Base-by-base conservation (phyloP, 2,329 filamentous ascomycete genomes). In the Fusarium sp. region DNA sequence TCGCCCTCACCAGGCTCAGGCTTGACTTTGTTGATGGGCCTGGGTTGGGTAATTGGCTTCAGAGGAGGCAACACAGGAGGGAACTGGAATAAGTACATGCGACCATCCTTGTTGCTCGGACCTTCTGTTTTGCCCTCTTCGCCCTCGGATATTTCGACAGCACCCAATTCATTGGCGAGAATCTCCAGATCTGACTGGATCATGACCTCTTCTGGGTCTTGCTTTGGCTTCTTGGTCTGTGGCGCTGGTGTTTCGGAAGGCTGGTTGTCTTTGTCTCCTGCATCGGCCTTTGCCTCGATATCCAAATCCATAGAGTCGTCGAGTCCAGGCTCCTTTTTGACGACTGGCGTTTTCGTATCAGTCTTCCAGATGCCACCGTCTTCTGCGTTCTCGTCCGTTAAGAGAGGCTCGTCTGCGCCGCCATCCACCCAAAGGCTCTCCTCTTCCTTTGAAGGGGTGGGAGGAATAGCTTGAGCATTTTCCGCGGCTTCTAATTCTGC, bases 41-140 rank as follows among this genome's bases (percentile, higher is more conserved):
- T 70, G 36, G 79, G 71, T 28, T 78, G 77, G 31, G 78, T 72
- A 18, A 77, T 66, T 64, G 71, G 79, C 70, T 80, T 83, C n/a
- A 92, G 82, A 1, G 88, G 87, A 13, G 90, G 90, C 17, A 92
- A 84, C 8, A 91, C 82, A 10, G 89, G 89, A 45, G 90, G 90
- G 73, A 92, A 88, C 75, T 92, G 90, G 81, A 92, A 92, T 56
- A 92, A 84, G 70, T 91, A 91, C 59, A 91, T 80, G 42, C 88
- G 85, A 28, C 90, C 89, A 51, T 90, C 88, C 72, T 84, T 84
- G 79, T 83, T 81, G 52, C 79, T 72, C 5, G 79, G 79, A 13
- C 72, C 79, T 48, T 80, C 78, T 22, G 69, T 72, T 63, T 78
- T 78, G 26, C 73, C 66, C 20, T 78, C 78, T 56, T 79, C 77